These are phyloP conservation scores for Ophiostoma tasmaniense DNA, from an alignment of 2,329 filamentous ascomycete species.

Conservation along the genomic window DNA sequence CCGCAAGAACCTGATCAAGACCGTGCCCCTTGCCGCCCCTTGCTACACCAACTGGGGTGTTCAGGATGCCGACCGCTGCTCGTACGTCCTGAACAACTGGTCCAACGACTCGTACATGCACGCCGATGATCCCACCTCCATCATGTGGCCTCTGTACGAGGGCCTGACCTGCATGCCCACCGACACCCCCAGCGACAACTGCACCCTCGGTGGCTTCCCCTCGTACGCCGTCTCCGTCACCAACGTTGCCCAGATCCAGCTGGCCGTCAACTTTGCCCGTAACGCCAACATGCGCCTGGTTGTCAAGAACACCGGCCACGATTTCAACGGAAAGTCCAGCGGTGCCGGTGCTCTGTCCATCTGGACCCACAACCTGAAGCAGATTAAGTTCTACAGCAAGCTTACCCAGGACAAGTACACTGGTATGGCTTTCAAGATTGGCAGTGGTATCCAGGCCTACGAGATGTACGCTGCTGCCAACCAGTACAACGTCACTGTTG, in stretches of 20 bases:
- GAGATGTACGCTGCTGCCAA: conserved; percentile 45
- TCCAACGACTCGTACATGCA: conserved; percentile 28
- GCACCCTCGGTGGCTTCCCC: conserved; percentile 34
- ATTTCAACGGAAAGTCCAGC: conserved; percentile 35
- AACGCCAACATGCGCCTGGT: conserved; percentile 40
- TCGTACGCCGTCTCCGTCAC: conserved; percentile 35
- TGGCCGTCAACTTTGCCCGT: conserved; percentile 39
- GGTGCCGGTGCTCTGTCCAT: conserved; percentile 33
- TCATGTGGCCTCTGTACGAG: conserved; percentile 35
- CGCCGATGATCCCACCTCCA: conserved; percentile 31
- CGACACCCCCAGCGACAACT: conserved; percentile 13
- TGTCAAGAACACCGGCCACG: conserved; percentile 46
- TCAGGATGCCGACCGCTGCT: conserved; percentile 35
- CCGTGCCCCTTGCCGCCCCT: conserved; percentile 41
- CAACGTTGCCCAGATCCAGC: conserved; percentile 37
- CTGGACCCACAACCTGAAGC: conserved; percentile 27
- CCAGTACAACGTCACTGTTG: conserved; percentile 37
- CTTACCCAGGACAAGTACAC: conserved; percentile 25
- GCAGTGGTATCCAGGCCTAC: conserved; percentile 41
- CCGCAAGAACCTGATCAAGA: conserved; percentile 40
- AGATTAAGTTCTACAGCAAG: conserved; percentile 39
- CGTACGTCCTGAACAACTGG: conserved; percentile 30
- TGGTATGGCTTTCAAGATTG: conserved; percentile 32
- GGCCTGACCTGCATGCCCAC: conserved; percentile 31
- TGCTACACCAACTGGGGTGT: conserved; percentile 43